Base-by-base conservation (phyloP, 148 eudicot genomes). In the Nyssa sinensis region DNA sequence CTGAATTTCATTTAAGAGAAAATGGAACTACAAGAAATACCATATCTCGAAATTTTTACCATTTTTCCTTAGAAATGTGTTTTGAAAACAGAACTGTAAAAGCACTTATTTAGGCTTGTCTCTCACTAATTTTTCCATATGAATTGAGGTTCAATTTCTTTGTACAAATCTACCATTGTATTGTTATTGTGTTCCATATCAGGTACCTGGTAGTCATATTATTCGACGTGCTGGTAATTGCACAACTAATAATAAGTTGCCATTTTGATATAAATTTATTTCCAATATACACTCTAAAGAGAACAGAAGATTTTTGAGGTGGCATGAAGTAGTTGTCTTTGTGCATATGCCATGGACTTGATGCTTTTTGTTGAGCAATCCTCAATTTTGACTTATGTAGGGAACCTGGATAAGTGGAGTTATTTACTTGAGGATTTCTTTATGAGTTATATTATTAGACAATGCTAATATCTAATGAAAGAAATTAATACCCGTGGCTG, bases 401-500 rank as follows among this genome's bases (percentile, higher is more conserved):
- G 29, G 14, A 62, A 63, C 61, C 33, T 31, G 11, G 24, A 32
- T 55, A 47, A 51, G 11, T 34, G 30, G 7, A 47, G 72, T 7
- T 44, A 30, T 67, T 13, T 13, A 29, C 64, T 70, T 72, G 29
- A n/a, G 41, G 14, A 7, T 17, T 64, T 31, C 23, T 49, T 1
- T 64, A 64, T 74, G 47, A 64, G 33, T 64, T 74, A 7, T 74
- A 1, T n/a, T 29, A 51, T 51, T 69, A 69, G 74, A 63, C 32
- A 72, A 57, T 19, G 33, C 44, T 74, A 61, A 27, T 62, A n/a
- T 51, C 53, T 67, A 72, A 16, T 67, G 37, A 64, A 72, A 80
- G 77, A 85, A 85, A 79, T 85, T 79, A 78, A 85, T 78, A 77
- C 81, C 80, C 77, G 79, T 72, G 82, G 93, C 85, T 89, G 82